Conservation (phyloP, 768 basidiomycete species). For the Kwoniella europaea region DNA sequence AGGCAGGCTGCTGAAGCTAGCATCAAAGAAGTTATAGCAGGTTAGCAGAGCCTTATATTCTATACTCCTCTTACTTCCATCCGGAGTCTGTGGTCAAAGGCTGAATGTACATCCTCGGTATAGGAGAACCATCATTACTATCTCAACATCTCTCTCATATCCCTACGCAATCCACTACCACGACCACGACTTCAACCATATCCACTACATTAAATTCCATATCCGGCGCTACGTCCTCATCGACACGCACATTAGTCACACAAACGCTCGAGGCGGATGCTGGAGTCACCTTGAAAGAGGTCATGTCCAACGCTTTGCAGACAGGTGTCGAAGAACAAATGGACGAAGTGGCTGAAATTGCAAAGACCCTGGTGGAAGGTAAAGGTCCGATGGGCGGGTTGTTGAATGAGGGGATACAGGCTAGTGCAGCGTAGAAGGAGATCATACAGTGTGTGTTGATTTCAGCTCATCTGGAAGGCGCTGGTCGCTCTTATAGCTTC, state of each 20-base stretch:
- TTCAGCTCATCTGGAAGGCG: too few species aligned
- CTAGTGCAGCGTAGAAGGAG: not conserved
- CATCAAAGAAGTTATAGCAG: conserved; percentile 22
- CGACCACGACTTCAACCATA: conserved; percentile 6
- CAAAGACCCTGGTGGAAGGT: conserved; percentile 20
- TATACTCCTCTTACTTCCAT: too few species aligned
- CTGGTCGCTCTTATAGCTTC: too few species aligned
- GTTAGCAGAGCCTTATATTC: conserved; percentile 3
- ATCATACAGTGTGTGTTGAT: too few species aligned
- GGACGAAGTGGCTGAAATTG: conserved; percentile 26
- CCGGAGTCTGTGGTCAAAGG: not conserved
- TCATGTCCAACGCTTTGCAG: conserved; percentile 29
- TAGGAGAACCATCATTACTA: conserved; percentile 23
- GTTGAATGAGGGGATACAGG: conserved; percentile 9
- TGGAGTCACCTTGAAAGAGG: conserved; percentile 25
- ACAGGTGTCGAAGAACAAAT: conserved; percentile 32
- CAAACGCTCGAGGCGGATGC: conserved; percentile 29
- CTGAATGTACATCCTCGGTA: not conserved
- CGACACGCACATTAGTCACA: conserved; percentile 24
- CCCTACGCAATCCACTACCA: conserved; percentile 13
- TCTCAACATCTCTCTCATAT: conserved; percentile 25
- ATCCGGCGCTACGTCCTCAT: conserved; percentile 10
- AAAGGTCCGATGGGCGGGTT: not conserved
- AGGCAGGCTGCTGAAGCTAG: conserved; percentile 29
- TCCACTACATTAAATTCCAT: conserved; percentile 7